Conservation (phyloP, 2,329 filamentous ascomycete genomes). For the Aspergillus sp. region DNA sequence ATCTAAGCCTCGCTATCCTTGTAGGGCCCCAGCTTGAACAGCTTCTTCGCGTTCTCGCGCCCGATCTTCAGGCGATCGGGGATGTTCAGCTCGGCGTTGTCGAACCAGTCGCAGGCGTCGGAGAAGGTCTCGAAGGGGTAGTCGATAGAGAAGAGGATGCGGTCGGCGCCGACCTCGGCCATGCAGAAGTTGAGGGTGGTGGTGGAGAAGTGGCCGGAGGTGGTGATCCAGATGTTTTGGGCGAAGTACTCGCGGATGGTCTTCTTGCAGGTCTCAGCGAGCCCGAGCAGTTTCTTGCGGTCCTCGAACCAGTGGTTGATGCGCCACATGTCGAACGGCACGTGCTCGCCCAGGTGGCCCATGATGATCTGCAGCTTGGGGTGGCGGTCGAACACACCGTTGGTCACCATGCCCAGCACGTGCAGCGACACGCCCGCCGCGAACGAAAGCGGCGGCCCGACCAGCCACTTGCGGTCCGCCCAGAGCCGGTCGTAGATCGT, state of each 20-base stretch:
- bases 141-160: constrained; percentile 43
- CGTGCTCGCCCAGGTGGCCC: constrained; percentile 50
- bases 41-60: constrained; percentile 46
- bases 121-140: constrained; percentile 42
- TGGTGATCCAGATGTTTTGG: constrained; percentile 44
- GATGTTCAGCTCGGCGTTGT: constrained; percentile 38
- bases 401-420: constrained; percentile 52
- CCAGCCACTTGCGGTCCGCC: constrained; percentile 58
- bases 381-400: constrained; percentile 51
- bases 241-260: constrained; percentile 46
- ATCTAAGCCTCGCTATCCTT: constrained; percentile 30
- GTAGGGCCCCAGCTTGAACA: constrained; percentile 39
- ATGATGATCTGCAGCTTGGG: constrained; percentile 49
- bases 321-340: constrained; percentile 53
- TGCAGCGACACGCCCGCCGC: constrained; percentile 61
- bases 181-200: constrained; percentile 40
- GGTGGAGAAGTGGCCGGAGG: constrained; percentile 41
- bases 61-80: constrained; percentile 43
- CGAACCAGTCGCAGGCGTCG: constrained; percentile 47
- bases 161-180: constrained; percentile 38
- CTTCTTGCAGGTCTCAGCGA: constrained; percentile 42
- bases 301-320: constrained; percentile 46
- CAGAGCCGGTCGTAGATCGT: constrained; percentile 58
- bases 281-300: constrained; percentile 35
- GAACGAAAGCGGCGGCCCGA: constrained; percentile 60